phyloP scores from a whole-genome alignment of 345 rosid genomes.

The Firmiana major region DNA sequence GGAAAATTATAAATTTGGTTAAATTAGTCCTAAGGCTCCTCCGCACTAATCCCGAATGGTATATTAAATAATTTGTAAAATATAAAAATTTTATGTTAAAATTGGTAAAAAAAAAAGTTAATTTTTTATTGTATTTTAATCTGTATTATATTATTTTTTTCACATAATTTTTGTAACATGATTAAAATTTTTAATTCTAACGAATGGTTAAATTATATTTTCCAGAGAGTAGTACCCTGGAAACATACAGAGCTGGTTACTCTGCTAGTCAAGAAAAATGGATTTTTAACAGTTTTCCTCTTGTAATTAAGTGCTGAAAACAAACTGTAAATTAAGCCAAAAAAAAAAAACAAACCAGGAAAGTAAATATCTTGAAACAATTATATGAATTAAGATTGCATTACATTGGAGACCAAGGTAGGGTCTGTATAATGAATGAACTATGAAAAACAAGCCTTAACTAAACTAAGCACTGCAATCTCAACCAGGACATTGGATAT shows the following conservation, averaged over 20 bases:
- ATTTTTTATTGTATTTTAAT: no score
- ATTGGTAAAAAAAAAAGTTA: no score
- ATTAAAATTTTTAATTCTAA: no score
- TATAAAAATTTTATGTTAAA: no score
- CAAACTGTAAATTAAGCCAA: neutral
- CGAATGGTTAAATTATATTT: neutral
- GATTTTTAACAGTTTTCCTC: neutral
- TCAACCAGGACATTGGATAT: neutral
- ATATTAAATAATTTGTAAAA: no score
- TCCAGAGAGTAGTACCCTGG: neutral
- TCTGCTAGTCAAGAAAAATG: neutral
- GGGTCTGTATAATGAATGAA: neutral
- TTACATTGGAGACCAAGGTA: neutral
- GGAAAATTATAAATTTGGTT: neutral
- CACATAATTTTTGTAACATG: no score
- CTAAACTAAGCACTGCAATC: neutral
- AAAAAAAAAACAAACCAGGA: neutral
- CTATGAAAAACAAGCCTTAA: neutral
- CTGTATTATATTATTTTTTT: no score
- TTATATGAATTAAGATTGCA: neutral
- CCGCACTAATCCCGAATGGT: neutral
- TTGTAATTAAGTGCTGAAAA: neutral
- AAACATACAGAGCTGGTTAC: neutral
- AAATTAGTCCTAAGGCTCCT: neutral
- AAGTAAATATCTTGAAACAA: neutral